Percentiles rank a stretch among this genome's conserved stretches.
Evolutionary conservation across 2,329 filamentous ascomycete genomes (phyloP).

Genomic region (Aspergillus melleus): DNA sequence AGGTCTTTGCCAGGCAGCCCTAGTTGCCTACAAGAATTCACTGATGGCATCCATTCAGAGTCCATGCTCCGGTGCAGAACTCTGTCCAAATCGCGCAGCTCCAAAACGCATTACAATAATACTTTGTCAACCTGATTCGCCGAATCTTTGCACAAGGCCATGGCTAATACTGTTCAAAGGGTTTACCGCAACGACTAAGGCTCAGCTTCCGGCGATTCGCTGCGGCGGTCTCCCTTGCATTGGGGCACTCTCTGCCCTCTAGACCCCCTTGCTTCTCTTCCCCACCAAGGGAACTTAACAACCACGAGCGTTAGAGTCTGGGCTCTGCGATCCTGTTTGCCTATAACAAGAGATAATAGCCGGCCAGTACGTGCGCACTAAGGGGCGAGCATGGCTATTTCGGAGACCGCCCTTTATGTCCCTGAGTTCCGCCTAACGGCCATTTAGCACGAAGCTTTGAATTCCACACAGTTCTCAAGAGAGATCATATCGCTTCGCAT

Average conservation of each 20-base stretch:
- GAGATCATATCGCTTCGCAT: neutral
- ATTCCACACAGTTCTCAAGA: neutral
- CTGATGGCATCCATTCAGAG: neutral
- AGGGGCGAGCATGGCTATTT: neutral
- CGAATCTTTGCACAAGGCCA: neutral
- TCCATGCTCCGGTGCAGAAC: neutral
- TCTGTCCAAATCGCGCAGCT: neutral
- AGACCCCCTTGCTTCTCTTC: conserved; percentile 6
- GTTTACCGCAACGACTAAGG: neutral
- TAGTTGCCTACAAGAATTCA: conserved; percentile 6
- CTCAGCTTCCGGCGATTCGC: neutral
- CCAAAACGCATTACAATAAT: neutral
- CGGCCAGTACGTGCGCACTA: neutral
- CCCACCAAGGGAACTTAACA: neutral
- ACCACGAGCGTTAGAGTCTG: neutral
- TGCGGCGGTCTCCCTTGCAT: conserved; percentile 10
- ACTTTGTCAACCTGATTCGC: neutral
- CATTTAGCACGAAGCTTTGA: neutral
- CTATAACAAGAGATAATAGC: neutral
- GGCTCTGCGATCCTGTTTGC: neutral
- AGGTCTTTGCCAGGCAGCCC: neutral
- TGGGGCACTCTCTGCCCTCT: neutral
- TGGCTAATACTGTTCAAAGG: neutral
- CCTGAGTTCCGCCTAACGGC: neutral
- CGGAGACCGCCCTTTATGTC: neutral